Evolutionary conservation across 352 stramenopile genomes (phyloP), one percentile per base, ranked within the genome.

Genomic region (Phytophthora quininea): DNA sequence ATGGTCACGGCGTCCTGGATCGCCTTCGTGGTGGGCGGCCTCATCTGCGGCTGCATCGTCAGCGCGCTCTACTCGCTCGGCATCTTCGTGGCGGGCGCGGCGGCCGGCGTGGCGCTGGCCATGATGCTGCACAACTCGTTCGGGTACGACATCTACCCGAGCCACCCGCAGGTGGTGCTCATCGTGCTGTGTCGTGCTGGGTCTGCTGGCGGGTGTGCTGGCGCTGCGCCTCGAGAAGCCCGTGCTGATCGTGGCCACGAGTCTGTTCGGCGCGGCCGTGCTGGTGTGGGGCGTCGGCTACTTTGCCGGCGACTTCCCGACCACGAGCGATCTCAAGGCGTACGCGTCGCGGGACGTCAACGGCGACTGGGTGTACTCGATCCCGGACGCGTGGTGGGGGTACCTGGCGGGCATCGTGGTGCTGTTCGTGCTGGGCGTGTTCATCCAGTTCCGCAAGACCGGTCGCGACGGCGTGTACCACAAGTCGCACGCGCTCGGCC

Each of bases 381-480:
- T 91, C 43, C 83, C 83, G 12, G 62, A 67, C 7, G 78, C 79
- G 11, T 91, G 80, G 79, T 90, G 80, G 80, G 80, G 24, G 6
- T 92, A 92, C 59, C 54, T 88, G 12, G 74, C 52, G 0, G 76
- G 70, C 14, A 88, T 82, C 40, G 46, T 88, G 11, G 68, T 90
- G 63, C 77, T 92, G 38, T 82, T 80, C 38, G 58, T 74, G 29
- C 45, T 92, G 14, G 81, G 80, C 4, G 59, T 86, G 54, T 71
- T 79, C 42, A 58, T 92, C n/a, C 84, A 90, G 62, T 88, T 89
- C 67, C 69, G 69, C 58, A 89, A 85, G 73, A 89, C 80, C 3
- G 75, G 66, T 8, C 68, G 65, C n/a, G 70, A 49, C 11, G 63
- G 59, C 12, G 45, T 72, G 19, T 77, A 80, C 64, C 58, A 83